phyloP scores from a whole-genome alignment of 352 stramenopile genomes.

The Aphanomyces euteiches region DNA sequence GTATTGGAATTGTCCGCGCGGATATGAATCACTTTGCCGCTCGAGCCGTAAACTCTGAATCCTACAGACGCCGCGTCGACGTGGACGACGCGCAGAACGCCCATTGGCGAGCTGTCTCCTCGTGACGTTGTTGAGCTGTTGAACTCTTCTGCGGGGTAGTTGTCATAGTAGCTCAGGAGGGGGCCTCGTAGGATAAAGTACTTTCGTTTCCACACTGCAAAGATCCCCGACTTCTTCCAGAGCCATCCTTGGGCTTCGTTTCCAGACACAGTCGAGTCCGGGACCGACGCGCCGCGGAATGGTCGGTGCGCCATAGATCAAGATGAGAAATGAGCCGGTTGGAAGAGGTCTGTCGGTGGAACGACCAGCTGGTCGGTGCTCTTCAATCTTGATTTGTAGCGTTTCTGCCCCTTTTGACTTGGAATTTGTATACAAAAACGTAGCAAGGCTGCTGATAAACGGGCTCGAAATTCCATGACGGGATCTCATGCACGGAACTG shows the following conservation, averaged over 20 bases:
- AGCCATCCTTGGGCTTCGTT: conserved; percentile 83
- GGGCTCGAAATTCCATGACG: no score
- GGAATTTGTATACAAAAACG: no score
- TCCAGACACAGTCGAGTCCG: conserved; percentile 16
- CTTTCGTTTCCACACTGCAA: conserved; percentile 80
- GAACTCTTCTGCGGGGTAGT: conserved; percentile 77
- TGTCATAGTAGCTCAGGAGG: conserved; percentile 77
- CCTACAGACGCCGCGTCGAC: conserved; percentile 75
- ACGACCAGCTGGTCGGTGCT: no score
- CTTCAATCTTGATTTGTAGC: no score
- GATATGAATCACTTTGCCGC: conserved; percentile 79
- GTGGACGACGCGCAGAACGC: conserved; percentile 68
- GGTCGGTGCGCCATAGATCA: neutral
- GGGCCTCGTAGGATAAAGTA: conserved; percentile 78
- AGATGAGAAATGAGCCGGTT: no score
- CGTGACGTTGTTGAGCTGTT: conserved; percentile 57
- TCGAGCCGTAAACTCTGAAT: conserved; percentile 79
- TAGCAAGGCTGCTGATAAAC: no score
- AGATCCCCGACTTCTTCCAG: conserved; percentile 76
- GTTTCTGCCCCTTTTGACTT: no score
- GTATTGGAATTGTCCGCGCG: conserved; percentile 72
- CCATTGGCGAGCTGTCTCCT: conserved; percentile 55
- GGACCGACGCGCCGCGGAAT: conserved; percentile 3
- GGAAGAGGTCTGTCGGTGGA: no score
- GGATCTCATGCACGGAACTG: no score